Evolutionary conservation across 345 rosid species (phyloP), one percentile per base, ranked within the genome.

Genomic region (Melaleuca alternifolia): DNA sequence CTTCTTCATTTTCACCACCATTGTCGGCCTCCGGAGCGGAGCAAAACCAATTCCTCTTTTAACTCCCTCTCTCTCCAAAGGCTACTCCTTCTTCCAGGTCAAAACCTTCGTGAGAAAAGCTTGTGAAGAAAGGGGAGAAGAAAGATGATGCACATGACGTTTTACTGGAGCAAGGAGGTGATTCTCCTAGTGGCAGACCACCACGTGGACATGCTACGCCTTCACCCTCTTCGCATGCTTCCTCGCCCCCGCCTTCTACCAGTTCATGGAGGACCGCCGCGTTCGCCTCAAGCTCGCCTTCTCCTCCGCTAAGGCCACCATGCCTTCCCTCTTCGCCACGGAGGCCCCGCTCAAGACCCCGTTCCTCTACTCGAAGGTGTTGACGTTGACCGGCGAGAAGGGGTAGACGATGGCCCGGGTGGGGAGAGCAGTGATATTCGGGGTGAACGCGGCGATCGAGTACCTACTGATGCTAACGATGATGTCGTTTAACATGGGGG

Each of bases 101-200:
- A 16, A 44, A 48, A 48, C 28, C 52, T n/a, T 0, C 14, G 30
- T 15, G 79, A 33, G 79, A 9, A 71, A 41, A 33, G 13, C 24
- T 71, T 33, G 79, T 18, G 23, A 33, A 15, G 79, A 65, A 46
- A 4, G 28, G 18, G 28, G 75, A 61, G 59, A 53, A 12, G 9
- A 84, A 92, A 89, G 89, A 96, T 97, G 98, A 97, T 96, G 98
- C 99, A 96, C 94, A 96, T 94, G 99, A 96, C 98, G 85, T 92
- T 96, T 41, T 96, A 95, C 89, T 95, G 99, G 99, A 91, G 97
- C 71, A 89, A 85, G 82, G 87, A 92, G 86, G 96, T 96, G n/a
- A 95, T 95, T 15, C 90, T 96, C 86, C 93, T 96, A 65, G 51
- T 96, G 99, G 98, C 87, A 82, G 53, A 95, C 99, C n/a, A 88